These are phyloP conservation scores for Ophiostoma sp. DNA, from an alignment of 2,329 filamentous ascomycete genomes.

Conservation along the genomic window DNA sequence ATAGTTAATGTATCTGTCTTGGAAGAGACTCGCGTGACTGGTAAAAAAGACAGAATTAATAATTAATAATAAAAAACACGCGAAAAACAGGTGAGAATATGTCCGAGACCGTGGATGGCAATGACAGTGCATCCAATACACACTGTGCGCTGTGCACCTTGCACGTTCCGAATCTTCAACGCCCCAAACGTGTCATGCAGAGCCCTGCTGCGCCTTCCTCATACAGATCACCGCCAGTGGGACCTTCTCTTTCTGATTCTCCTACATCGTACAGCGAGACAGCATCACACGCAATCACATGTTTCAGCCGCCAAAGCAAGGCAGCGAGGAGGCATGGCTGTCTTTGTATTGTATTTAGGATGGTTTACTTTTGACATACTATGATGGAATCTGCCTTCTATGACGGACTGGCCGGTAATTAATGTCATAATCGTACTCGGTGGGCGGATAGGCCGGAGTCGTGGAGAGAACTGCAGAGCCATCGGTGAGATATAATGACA, in stretches of 20 bases:
- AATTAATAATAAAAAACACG: no score
- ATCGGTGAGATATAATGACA: not conserved
- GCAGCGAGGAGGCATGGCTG: not conserved
- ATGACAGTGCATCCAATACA: not conserved
- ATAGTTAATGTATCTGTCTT: not conserved
- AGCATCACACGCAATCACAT: not conserved
- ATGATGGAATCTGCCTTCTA: not conserved
- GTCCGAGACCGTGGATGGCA: not conserved
- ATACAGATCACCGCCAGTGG: not conserved
- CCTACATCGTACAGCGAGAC: not conserved
- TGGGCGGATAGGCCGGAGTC: not conserved
- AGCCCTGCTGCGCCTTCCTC: constrained; percentile 2
- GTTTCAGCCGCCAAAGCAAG: not conserved
- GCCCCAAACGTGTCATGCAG: constrained; percentile 4
- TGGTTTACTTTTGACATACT: not conserved
- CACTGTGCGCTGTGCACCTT: not conserved
- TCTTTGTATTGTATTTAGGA: not conserved
- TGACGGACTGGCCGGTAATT: constrained; percentile 5
- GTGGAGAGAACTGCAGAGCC: not conserved
- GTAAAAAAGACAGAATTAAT: not conserved
- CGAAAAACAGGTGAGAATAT: not conserved
- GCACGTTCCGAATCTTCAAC: constrained; percentile 2
- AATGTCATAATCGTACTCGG: not conserved
- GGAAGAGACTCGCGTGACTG: not conserved
- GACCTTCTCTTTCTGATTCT: not conserved